phyloP scores from a whole-genome alignment of 1,284 basidiomycete genomes.

The Trichosporon sp. region DNA sequence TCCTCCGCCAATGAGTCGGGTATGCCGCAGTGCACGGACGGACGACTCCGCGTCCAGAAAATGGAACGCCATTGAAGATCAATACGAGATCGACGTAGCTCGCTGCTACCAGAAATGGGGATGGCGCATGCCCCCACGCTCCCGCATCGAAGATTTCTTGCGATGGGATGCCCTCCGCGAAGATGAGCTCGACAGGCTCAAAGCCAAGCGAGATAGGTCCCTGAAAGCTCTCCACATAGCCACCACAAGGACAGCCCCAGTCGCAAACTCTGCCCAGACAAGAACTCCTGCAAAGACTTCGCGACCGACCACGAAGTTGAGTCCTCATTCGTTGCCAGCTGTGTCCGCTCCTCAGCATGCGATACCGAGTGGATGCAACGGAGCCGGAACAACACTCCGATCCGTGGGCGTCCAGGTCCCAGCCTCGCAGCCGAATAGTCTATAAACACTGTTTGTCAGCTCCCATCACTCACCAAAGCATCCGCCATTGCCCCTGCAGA shows the following conservation, averaged over 20 bases:
- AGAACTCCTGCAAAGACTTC: no score
- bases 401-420: no score
- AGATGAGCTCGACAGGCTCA: background rate
- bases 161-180: background rate
- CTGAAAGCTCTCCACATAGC: background rate
- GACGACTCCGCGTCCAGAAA: background rate
- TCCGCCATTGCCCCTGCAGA: no score
- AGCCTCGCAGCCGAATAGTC: no score
- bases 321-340: background rate
- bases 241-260: background rate
- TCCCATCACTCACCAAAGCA: no score
- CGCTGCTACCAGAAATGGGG: background rate
- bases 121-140: background rate
- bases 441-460: no score
- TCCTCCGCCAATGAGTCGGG: background rate
- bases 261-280: background rate
- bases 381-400: no score
- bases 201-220: background rate
- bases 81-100: background rate
- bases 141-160: background rate
- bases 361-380: no score
- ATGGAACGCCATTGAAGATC: background rate
- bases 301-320: background rate
- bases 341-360: no score
- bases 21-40: no score